These are phyloP conservation scores for Penicillium simplicissimum DNA, from an alignment of 495 filamentous ascomycete species.

Conservation along the genomic window DNA sequence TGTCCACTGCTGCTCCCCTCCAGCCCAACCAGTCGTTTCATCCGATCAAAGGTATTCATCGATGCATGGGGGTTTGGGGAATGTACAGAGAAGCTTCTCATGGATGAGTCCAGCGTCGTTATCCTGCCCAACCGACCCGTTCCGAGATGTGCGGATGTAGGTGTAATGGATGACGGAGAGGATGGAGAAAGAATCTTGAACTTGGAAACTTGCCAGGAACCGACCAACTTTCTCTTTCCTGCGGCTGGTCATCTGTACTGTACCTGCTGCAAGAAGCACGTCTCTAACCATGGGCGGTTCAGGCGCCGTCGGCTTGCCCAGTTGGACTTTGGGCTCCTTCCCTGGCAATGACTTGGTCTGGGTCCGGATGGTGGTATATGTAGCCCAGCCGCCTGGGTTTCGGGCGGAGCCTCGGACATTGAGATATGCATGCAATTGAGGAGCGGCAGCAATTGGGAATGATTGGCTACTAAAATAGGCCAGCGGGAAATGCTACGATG, in stretches of 20 bases:
- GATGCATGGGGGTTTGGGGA: background rate
- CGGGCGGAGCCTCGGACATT: background rate
- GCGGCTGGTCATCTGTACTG: background rate
- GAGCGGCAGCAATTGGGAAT: background rate
- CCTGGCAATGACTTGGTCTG: background rate
- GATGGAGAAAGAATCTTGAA: conserved; percentile 4
- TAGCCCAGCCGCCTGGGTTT: background rate
- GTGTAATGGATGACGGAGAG: conserved; percentile 33
- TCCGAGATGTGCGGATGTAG: conserved; percentile 16
- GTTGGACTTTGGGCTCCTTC: background rate
- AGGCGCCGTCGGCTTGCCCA: background rate
- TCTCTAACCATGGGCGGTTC: background rate
- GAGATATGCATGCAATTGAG: background rate
- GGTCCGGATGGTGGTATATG: background rate
- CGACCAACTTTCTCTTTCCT: conserved; percentile 9
- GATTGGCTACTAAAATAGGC: background rate
- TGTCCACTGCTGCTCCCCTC: background rate
- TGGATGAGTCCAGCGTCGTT: background rate
- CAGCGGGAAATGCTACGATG: background rate
- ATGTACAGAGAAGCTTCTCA: background rate
- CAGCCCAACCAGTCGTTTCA: conserved; percentile 26
- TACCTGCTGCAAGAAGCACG: conserved; percentile 5
- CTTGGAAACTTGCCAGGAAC: conserved; percentile 13
- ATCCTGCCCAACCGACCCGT: background rate
- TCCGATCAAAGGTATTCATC: conserved; percentile 25